Evolutionary conservation across 1,284 basidiomycete species (phyloP).

Genomic region (Trametes sp.): DNA sequence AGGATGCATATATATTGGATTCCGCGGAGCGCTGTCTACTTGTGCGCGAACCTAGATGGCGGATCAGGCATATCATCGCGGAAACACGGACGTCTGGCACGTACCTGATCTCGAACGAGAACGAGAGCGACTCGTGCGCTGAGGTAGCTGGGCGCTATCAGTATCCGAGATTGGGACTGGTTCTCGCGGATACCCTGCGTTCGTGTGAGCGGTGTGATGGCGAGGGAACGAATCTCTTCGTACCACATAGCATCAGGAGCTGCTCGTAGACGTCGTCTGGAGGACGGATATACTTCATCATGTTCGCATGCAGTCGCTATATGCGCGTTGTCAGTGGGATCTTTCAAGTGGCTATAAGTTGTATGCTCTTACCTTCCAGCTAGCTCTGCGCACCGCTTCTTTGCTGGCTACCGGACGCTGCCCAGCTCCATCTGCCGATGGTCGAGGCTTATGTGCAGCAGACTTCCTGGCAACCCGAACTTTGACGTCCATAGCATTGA

Average conservation of each 20-base stretch:
- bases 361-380: conserved; percentile 22
- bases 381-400: conserved; percentile 22
- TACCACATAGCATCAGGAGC: conserved; percentile 18
- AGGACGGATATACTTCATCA: conserved; percentile 23
- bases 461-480: conserved; percentile 27
- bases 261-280: conserved; percentile 23
- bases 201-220: neutral
- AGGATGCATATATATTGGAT: neutral
- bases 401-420: conserved; percentile 10
- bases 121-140: neutral
- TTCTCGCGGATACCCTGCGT: neutral
- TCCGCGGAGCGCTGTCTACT: neutral
- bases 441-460: conserved; percentile 9
- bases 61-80: neutral
- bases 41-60: neutral
- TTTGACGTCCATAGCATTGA: conserved; percentile 23
- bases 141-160: neutral
- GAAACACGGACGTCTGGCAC: neutral
- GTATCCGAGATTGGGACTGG: neutral
- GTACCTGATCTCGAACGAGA: conserved; percentile 1
- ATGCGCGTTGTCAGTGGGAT: neutral
- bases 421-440: neutral
- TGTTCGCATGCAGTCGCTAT: conserved; percentile 22
- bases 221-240: neutral
- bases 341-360: no score